Evolutionary conservation across 139 green algal genomes (phyloP).

Genomic region (Micractinium conductrix): DNA sequence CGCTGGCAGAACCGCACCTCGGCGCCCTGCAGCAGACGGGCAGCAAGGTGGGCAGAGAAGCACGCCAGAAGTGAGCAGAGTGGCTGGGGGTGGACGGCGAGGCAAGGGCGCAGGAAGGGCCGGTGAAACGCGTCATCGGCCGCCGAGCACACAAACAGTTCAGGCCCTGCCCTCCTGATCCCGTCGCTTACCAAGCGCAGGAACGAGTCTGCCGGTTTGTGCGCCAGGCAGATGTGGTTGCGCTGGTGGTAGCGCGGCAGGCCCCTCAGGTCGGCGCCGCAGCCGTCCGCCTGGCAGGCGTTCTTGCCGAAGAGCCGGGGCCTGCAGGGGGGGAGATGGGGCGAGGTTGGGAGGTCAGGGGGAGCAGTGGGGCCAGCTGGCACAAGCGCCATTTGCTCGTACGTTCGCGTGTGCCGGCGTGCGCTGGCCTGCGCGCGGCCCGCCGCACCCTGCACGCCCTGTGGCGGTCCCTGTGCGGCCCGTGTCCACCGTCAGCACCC

Average conservation of each 20-base stretch:
- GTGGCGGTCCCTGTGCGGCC: no score
- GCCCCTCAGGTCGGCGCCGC: constrained; percentile 56
- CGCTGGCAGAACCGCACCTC: constrained; percentile 90
- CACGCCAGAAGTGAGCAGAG: not conserved
- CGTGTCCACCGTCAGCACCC: no score
- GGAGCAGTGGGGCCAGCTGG: no score
- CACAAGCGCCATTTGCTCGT: no score
- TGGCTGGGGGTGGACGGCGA: no score
- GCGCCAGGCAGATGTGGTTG: constrained; percentile 35
- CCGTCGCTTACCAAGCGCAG: not conserved
- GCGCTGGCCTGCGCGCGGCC: no score
- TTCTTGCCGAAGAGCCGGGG: constrained; percentile 33
- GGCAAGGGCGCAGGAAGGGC: no score
- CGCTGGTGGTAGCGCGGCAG: constrained; percentile 65
- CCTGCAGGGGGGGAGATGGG: not conserved
- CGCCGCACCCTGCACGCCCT: no score
- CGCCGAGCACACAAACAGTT: no score
- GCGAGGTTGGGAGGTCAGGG: not conserved
- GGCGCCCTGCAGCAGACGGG: constrained; percentile 15
- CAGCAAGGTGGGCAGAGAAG: not conserved
- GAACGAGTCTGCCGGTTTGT: constrained; percentile 22
- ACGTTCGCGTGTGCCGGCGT: no score
- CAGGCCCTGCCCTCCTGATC: no score
- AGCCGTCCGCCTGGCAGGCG: constrained; percentile 72
- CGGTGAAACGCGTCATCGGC: no score